Evolutionary conservation across 352 stramenopile species (phyloP).

Genomic region (Peronosclerospora sorghi): DNA sequence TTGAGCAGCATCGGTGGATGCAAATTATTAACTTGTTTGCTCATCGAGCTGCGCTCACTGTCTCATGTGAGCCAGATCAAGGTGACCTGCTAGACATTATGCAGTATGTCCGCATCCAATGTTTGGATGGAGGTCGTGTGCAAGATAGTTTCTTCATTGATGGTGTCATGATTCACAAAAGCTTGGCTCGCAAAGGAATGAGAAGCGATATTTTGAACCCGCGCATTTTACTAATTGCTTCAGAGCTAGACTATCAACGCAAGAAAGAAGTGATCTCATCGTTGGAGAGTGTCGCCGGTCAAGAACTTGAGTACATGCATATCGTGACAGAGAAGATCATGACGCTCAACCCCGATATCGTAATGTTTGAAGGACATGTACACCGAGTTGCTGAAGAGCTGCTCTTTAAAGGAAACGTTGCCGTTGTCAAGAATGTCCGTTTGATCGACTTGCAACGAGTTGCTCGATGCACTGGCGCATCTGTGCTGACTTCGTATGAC

Average conservation of each 20-base stretch:
- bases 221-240: slow-evolving; percentile 75
- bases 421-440: slow-evolving; percentile 81
- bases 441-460: slow-evolving; percentile 70
- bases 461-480: slow-evolving; percentile 62
- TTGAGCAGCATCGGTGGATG: slow-evolving; percentile 76
- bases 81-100: slow-evolving; percentile 77
- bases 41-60: slow-evolving; percentile 43
- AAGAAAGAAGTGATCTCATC: slow-evolving; percentile 77
- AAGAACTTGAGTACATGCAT: slow-evolving; percentile 87
- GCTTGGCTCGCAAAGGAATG: slow-evolving; percentile 74
- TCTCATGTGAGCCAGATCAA: slow-evolving; percentile 56
- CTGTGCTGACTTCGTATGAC: slow-evolving; percentile 73
- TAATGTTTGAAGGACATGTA: slow-evolving; percentile 78
- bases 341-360: slow-evolving; percentile 74
- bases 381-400: slow-evolving; percentile 77
- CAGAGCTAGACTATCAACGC: slow-evolving; percentile 73
- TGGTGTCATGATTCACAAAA: slow-evolving; percentile 82
- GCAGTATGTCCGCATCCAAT: slow-evolving; percentile 79
- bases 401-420: slow-evolving; percentile 60
- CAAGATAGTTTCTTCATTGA: slow-evolving; percentile 84
- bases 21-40: slow-evolving; percentile 69
- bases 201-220: slow-evolving; percentile 68
- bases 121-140: slow-evolving; percentile 55
- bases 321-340: slow-evolving; percentile 84
- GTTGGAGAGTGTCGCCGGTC: slow-evolving; percentile 65